Evolutionary conservation across 202 grass and related monocot species (phyloP).

Genomic region (Schoenoplectus tabernaemontani): DNA sequence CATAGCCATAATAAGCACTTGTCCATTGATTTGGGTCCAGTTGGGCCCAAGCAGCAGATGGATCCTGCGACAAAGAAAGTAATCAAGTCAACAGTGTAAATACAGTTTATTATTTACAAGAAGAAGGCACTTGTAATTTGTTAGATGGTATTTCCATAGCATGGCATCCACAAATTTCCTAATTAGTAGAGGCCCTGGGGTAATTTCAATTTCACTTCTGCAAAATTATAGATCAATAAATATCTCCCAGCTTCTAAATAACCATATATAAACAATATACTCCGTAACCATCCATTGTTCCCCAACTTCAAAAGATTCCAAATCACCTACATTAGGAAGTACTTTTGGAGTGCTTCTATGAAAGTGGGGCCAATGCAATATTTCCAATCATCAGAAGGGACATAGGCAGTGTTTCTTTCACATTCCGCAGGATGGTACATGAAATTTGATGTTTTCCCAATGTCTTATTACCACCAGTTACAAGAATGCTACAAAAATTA

Average conservation of each 20-base stretch:
- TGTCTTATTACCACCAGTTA: not conserved
- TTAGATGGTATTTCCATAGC: not conserved
- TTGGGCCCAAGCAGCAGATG: constrained; percentile 70
- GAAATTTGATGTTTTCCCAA: not conserved
- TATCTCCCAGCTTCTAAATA: not conserved
- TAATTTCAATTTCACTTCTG: not conserved
- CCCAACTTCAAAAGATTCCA: not conserved
- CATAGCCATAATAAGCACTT: constrained; percentile 76
- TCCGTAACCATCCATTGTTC: not conserved
- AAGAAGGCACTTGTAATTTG: not conserved
- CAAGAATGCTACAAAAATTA: not conserved
- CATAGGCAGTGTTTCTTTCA: not conserved
- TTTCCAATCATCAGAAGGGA: not conserved
- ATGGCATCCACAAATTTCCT: not conserved
- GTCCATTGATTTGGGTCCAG: constrained; percentile 90
- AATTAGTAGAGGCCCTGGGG: not conserved
- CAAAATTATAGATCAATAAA: not conserved
- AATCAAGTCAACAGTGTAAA: constrained; percentile 11
- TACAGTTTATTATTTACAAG: constrained; percentile 14
- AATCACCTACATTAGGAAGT: not conserved
- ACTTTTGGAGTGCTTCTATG: not conserved
- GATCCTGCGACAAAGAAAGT: constrained; percentile 42
- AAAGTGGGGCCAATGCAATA: not conserved
- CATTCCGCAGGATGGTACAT: not conserved
- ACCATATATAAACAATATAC: not conserved